A percentile compares a stretch with the other conserved stretches of the same genome.
phyloP scores from a whole-genome alignment of 208 protist genomes.

The Trypanosoma melophagium region DNA sequence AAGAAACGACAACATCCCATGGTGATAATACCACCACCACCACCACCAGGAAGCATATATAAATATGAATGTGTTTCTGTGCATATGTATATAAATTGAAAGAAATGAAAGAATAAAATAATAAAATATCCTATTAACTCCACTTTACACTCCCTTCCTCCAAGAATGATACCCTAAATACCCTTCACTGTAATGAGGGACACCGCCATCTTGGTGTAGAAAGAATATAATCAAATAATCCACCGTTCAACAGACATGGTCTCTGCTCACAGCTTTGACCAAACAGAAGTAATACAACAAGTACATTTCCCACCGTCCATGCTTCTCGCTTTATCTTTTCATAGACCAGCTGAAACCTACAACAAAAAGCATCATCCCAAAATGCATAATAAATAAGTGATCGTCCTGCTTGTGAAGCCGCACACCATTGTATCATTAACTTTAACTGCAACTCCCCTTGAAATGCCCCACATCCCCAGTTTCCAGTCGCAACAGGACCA shows the following conservation, averaged over 20 bases:
- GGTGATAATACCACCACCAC: neutral
- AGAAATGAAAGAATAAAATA: neutral
- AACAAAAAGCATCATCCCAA: slow-evolving; percentile 27
- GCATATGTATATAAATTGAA: slow-evolving; percentile 4
- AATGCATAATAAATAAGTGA: slow-evolving; percentile 59
- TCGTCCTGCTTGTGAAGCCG: slow-evolving; percentile 54
- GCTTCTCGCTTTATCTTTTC: slow-evolving; percentile 29
- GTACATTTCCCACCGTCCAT: slow-evolving; percentile 53
- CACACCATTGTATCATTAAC: slow-evolving; percentile 82
- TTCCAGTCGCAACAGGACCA: slow-evolving; percentile 70
- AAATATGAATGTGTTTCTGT: neutral
- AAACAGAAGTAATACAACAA: slow-evolving; percentile 26
- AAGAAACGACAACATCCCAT: neutral
- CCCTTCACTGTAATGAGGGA: neutral
- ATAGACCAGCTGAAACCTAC: slow-evolving; percentile 25
- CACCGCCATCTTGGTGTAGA: neutral
- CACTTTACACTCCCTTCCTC: no score
- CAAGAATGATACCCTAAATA: no score
- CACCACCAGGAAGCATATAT: neutral
- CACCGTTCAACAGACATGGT: neutral
- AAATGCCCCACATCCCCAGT: slow-evolving; percentile 93
- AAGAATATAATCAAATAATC: slow-evolving; percentile 23
- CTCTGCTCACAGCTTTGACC: neutral
- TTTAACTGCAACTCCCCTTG: slow-evolving; percentile 83
- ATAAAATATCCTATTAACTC: neutral